Base-by-base conservation (phyloP, 2,329 filamentous ascomycete genomes). In the Aspergillus unguis region DNA sequence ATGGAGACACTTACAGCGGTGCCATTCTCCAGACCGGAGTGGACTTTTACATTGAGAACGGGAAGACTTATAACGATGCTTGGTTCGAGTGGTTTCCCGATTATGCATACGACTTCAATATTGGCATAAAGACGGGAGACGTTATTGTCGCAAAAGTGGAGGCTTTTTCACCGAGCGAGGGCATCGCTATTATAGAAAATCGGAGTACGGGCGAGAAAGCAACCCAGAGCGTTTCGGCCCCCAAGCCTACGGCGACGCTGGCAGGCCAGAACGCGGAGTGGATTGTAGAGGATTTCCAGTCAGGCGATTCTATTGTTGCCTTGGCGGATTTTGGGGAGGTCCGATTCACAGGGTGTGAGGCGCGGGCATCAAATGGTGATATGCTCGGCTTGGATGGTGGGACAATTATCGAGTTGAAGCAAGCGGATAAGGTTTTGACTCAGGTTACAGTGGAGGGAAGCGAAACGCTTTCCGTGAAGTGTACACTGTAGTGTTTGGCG, bases 71-170 rank as follows among this genome's bases (percentile, higher is more conserved):
- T 5, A 84, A 77, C 60, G 76, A 80, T 51, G 79, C 80, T 17
- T 85, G 82, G 80, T 84, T 81, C 61, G 81, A 84, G 65, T 85
- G 81, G 81, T 82, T 78, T 59, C 81, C 81, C 1, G 77, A 82
- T 61, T 77, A 77, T 58, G 76, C 80, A 27, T 76, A 80, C 59
- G 75, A 80, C 61, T 83, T 83, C 65, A 50, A 48, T 50, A 70
- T 83, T 54, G 49, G 62, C 2, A 66, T 82, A 46, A 58, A 63
- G 17, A 73, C 74, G 1, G 79, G 79, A 10, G 72, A 82, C 49
- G 62, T 65, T 4, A 74, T 81, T 50, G 57, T 73, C 61, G 52
- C 74, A 69, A 55, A 66, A 51, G 56, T 75, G 70, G 4, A 75
- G 63, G 54, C 65, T 1, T 52, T 35, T 2, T 75, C 71, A 25